phyloP scores from a whole-genome alignment of 345 rosid genomes.

The Pugionium cornutum region DNA sequence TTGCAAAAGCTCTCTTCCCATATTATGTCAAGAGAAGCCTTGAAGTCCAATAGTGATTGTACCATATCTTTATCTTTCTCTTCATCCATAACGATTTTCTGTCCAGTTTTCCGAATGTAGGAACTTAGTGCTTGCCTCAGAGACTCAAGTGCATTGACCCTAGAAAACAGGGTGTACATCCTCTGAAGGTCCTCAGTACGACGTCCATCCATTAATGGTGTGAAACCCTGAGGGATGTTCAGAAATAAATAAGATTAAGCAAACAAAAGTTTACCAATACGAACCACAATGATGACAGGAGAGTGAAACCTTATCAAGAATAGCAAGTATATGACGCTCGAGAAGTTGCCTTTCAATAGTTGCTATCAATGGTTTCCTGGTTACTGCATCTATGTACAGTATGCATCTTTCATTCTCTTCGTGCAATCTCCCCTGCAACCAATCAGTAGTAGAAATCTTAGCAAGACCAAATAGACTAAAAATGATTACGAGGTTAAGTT shows the following conservation, averaged over 20 bases:
- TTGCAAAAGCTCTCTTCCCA: conserved; percentile 84
- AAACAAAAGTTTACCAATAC: neutral
- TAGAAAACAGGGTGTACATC: conserved; percentile 63
- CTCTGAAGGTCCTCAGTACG: conserved; percentile 79
- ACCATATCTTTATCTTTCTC: conserved; percentile 96
- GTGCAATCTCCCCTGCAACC: conserved; percentile 67
- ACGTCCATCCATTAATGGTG: conserved; percentile 78
- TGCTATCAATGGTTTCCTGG: conserved; percentile 78
- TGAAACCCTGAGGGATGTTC: conserved; percentile 64
- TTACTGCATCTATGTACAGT: conserved; percentile 70
- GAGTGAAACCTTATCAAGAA: conserved; percentile 76
- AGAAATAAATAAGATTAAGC: conserved; percentile 34
- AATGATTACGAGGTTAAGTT: too few relatives aligned
- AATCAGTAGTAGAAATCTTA: conserved; percentile 12
- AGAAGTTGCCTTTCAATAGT: conserved; percentile 81
- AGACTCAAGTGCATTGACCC: conserved; percentile 76
- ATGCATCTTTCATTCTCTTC: conserved; percentile 93
- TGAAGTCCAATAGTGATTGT: conserved; percentile 73
- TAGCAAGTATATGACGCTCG: conserved; percentile 67
- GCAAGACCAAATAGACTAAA: too few relatives aligned
- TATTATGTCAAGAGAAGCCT: conserved; percentile 75
- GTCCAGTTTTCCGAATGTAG: conserved; percentile 72
- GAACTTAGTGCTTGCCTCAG: conserved; percentile 71
- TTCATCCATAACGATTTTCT: conserved; percentile 79
- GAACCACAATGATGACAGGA: conserved; percentile 23